Base-by-base conservation (phyloP, 2,329 filamentous ascomycete species). In the Xylariaceae sp. region DNA sequence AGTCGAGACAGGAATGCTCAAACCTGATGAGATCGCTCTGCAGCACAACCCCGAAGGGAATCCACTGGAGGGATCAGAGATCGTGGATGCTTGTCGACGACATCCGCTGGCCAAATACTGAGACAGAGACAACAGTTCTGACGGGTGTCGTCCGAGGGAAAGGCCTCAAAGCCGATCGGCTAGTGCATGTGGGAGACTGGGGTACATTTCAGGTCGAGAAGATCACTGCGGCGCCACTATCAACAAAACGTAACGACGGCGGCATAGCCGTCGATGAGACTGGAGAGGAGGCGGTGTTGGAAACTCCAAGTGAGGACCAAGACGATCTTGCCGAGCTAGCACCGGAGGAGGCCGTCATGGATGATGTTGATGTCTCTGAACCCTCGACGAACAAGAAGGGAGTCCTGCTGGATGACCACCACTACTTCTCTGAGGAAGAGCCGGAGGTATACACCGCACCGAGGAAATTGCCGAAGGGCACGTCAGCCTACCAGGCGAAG, bases 71-170 rank as follows among this genome's bases (percentile, higher is more conserved):
- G 49, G 92, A 98, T 33, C 87, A 94, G 45, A 75, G 92, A 47
- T 94, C 88, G 50, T 98, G 92, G 85, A 86, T 98, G 81, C 65
- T 94, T 37, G 77, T 90, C 4, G 92, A 98, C 45, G 75, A 89
- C 18, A 68, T 94, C 33, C 64, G 75, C 46, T 94, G 88, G 71
- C 71, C 76, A 9, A 68, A 75, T 18, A 67, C 63, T 4, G 69
- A 70, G 9, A 66, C 70, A 1, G 70, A 74, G n/a, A 65, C 78
- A 26, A 83, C 86, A 7, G 65, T 89, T 6, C 55, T 98, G 26
- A 93, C 86, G 0, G 92, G 92, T 46, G 76, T 92, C 3, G 78
- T 96, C 18, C 75, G 92, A 52, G 92, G 92, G 21, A 85, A 79
- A 53, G 82, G 83, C 7, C 59, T 98, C 33, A 96, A 95, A 56